Conservation (phyloP, 306 rosid genomes). For the Corylus avellana region DNA sequence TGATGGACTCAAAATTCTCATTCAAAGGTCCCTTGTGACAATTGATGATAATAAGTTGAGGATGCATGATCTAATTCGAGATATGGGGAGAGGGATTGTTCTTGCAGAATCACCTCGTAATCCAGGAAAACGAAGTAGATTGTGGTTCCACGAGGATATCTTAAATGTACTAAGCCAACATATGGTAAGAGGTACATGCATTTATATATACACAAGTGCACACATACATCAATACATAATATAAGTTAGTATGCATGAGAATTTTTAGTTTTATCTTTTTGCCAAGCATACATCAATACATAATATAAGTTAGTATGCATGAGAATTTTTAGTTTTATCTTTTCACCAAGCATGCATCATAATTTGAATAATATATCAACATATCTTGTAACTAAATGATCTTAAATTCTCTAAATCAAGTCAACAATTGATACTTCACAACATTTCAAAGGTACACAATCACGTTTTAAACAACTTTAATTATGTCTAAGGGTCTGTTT, state of each 20-base stretch:
- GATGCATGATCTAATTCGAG: constrained; percentile 37
- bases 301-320: too few species aligned
- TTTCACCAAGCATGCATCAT: not conserved
- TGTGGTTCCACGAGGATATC: constrained; percentile 1
- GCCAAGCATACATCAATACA: not conserved
- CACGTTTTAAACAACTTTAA: not conserved
- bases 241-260: too few species aligned
- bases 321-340: not conserved
- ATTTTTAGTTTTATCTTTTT: not conserved
- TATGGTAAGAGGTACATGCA: not conserved
- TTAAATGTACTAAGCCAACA: not conserved
- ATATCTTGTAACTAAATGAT: too few species aligned
- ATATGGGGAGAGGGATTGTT: constrained; percentile 46
- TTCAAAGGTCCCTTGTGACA: constrained; percentile 30
- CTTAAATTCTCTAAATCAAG: too few species aligned
- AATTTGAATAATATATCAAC: too few species aligned
- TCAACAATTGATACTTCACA: not conserved
- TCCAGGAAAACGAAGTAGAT: constrained; percentile 23
- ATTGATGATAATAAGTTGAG: constrained; percentile 3
- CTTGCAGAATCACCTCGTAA: constrained; percentile 1
- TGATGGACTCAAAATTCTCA: constrained; percentile 27
- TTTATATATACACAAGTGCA: too few species aligned
- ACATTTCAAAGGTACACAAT: not conserved
- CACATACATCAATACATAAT: too few species aligned
- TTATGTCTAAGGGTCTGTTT: too few species aligned